These are phyloP conservation scores for Petasospora rhodanensis DNA, from an alignment of 1,139 yeast genomes.

Conservation along the genomic window DNA sequence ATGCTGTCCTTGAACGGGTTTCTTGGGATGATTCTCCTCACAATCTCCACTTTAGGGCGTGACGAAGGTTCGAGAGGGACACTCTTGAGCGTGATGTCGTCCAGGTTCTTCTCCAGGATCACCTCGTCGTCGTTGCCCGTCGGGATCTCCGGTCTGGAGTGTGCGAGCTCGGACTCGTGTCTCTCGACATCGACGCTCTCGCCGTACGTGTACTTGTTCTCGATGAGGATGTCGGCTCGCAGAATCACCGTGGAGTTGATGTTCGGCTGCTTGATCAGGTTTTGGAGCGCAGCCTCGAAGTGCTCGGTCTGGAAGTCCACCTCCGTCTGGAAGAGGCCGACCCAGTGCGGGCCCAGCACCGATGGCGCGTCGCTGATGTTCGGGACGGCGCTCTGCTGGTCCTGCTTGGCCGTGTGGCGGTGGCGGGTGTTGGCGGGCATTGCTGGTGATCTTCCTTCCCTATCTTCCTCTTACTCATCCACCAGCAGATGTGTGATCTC, in stretches of 20 bases:
- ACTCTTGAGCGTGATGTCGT: conserved; percentile 48
- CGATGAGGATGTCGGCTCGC: conserved; percentile 78
- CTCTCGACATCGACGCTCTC: conserved; percentile 5
- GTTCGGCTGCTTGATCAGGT: conserved; percentile 80
- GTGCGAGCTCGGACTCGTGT: conserved; percentile 33
- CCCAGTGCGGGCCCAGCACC: conserved; percentile 63
- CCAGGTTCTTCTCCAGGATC: conserved; percentile 42
- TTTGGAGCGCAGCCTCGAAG: conserved; percentile 73
- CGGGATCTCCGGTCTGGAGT: conserved; percentile 29
- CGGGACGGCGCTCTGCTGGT: conserved; percentile 12
- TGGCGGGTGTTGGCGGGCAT: conserved; percentile 13
- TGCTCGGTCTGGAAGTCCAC: conserved; percentile 41
- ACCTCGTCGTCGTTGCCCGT: conserved; percentile 27
- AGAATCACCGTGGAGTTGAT: conserved; percentile 88
- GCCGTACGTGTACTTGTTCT: conserved; percentile 39
- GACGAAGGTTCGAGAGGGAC: conserved; percentile 40
- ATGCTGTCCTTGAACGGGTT: conserved; percentile 82
- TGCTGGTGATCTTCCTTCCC: too few relatives aligned
- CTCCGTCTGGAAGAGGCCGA: conserved; percentile 39
- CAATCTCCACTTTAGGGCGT: conserved; percentile 47
- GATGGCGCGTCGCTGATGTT: conserved; percentile 16
- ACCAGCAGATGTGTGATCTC: neutral
- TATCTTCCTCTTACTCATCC: too few relatives aligned
- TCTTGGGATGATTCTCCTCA: conserved; percentile 81
- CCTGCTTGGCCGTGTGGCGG: conserved; percentile 11